These are phyloP conservation scores for Arxiozyma telluris DNA, from an alignment of 1,139 yeast genomes.

Conservation along the genomic window DNA sequence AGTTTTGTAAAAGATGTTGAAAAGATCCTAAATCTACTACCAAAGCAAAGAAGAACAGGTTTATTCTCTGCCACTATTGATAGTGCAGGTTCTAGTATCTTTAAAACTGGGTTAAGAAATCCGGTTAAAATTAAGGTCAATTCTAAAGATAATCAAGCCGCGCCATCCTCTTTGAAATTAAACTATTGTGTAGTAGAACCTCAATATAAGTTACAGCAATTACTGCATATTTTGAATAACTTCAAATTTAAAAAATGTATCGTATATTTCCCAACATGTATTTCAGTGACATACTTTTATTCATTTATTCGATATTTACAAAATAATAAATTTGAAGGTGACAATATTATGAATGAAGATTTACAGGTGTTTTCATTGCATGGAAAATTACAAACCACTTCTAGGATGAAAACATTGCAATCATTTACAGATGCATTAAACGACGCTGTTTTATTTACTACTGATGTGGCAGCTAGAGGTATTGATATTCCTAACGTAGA, in stretches of 20 bases:
- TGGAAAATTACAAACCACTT: slow-evolving; percentile 70
- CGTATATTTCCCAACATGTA: slow-evolving; percentile 88
- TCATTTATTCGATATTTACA: slow-evolving; percentile 38
- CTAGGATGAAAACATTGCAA: slow-evolving; percentile 63
- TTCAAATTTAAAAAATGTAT: slow-evolving; percentile 64
- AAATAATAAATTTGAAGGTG: slow-evolving; percentile 7
- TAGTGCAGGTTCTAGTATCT: slow-evolving; percentile 62
- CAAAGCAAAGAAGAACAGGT: slow-evolving; percentile 90
- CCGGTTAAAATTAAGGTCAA: slow-evolving; percentile 80
- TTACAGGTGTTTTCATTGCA: slow-evolving; percentile 60
- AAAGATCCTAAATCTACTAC: slow-evolving; percentile 55
- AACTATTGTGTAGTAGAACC: slow-evolving; percentile 56
- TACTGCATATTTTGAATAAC: slow-evolving; percentile 46
- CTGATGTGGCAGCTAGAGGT: slow-evolving; percentile 91
- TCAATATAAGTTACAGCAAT: slow-evolving; percentile 46
- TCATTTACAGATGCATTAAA: slow-evolving; percentile 42
- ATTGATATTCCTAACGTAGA: slow-evolving; percentile 95
- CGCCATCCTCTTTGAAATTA: slow-evolving; percentile 59
- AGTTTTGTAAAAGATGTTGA: slow-evolving; percentile 68
- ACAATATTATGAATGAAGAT: slow-evolving; percentile 14
- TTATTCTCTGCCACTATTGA: slow-evolving; percentile 85
- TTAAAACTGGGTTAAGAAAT: slow-evolving; percentile 76
- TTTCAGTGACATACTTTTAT: slow-evolving; percentile 69
- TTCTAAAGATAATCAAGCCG: slow-evolving; percentile 31
- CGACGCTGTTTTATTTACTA: slow-evolving; percentile 62